Conservation (phyloP, 2,329 filamentous ascomycete species). For the Coniochaeta ligniaria region DNA sequence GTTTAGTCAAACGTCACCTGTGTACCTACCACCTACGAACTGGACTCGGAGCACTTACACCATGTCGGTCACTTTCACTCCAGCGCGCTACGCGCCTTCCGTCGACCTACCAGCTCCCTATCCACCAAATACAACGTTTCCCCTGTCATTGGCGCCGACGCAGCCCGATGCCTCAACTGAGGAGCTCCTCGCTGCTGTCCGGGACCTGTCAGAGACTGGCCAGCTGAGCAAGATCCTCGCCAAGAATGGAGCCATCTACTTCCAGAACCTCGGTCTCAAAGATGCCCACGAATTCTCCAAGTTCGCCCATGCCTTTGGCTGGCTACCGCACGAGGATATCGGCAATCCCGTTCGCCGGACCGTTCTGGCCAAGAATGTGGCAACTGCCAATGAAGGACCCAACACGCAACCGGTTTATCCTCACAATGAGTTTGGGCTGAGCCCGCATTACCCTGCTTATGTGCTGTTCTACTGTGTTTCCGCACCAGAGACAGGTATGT, state of each 20-base stretch:
- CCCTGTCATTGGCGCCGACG: conserved; percentile 1
- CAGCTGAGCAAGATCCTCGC: conserved; percentile 8
- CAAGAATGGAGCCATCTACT: conserved; percentile 15
- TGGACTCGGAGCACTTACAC: background rate
- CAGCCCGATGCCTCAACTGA: background rate
- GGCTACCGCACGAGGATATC: conserved; percentile 15
- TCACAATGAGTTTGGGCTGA: conserved; percentile 18
- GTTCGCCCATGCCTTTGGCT: conserved; percentile 19
- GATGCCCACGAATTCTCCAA: conserved; percentile 14
- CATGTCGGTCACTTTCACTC: background rate
- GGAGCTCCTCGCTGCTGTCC: conserved; percentile 2
- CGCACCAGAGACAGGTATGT: conserved; percentile 14
- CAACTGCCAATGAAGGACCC: conserved; percentile 19
- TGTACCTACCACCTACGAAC: background rate
- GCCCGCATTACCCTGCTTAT: conserved; percentile 17
- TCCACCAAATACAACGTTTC: conserved; percentile 4
- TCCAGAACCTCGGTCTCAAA: conserved; percentile 14
- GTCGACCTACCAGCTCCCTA: conserved; percentile 7
- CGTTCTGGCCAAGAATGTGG: conserved; percentile 16
- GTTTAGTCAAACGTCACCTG: background rate
- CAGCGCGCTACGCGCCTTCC: conserved; percentile 4
- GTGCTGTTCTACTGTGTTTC: conserved; percentile 17
- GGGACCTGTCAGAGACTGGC: conserved; percentile 6
- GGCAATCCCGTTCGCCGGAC: conserved; percentile 17
- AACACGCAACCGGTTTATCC: conserved; percentile 15